A percentile compares a stretch with the other conserved stretches of the same genome.
phyloP scores from a whole-genome alignment of 2,329 filamentous ascomycete genomes.

The Aspergillus niger region DNA sequence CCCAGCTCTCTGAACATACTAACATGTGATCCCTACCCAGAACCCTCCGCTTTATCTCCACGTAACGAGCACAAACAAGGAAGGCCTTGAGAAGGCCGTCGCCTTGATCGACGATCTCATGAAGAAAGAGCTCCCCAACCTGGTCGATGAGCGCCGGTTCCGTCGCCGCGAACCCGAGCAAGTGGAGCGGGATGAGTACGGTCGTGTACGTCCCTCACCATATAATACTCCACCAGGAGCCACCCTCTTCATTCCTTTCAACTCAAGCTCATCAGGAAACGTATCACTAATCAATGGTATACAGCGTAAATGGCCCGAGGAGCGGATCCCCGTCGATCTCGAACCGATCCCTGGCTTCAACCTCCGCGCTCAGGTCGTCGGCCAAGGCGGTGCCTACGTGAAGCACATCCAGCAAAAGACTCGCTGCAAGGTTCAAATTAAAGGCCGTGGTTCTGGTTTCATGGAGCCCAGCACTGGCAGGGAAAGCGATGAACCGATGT shows the following conservation, averaged over 20 bases:
- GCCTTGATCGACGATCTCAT: slow-evolving; percentile 90
- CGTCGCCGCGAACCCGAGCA: slow-evolving; percentile 76
- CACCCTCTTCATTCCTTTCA: slow-evolving; percentile 1
- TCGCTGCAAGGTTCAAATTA: slow-evolving; percentile 94
- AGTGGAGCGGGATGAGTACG: slow-evolving; percentile 87
- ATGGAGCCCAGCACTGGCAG: slow-evolving; percentile 83
- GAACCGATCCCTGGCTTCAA: slow-evolving; percentile 95
- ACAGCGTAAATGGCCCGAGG: slow-evolving; percentile 97
- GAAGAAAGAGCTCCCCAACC: slow-evolving; percentile 90
- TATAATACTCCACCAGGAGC: slow-evolving; percentile 2
- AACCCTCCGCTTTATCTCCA: slow-evolving; percentile 93
- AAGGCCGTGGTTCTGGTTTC: slow-evolving; percentile 92
- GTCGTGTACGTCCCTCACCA: slow-evolving; percentile 62
- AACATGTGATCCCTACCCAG: slow-evolving; percentile 49
- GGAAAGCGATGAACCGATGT: slow-evolving; percentile 96
- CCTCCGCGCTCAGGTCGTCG: slow-evolving; percentile 91
- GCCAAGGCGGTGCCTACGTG: slow-evolving; percentile 89
- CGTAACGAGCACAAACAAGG: slow-evolving; percentile 87
- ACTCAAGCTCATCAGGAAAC: no score
- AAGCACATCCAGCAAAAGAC: slow-evolving; percentile 98
- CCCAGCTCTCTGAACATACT: not conserved
- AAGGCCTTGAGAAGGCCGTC: slow-evolving; percentile 86
- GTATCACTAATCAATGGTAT: slow-evolving; percentile 11
- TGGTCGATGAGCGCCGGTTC: slow-evolving; percentile 93
- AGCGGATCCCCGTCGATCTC: slow-evolving; percentile 86